Percentiles rank a stretch among this genome's conserved stretches.
These are phyloP conservation scores for Saccharomycopsis sp. DNA, from an alignment of 805 yeast genomes.

Conservation along the genomic window DNA sequence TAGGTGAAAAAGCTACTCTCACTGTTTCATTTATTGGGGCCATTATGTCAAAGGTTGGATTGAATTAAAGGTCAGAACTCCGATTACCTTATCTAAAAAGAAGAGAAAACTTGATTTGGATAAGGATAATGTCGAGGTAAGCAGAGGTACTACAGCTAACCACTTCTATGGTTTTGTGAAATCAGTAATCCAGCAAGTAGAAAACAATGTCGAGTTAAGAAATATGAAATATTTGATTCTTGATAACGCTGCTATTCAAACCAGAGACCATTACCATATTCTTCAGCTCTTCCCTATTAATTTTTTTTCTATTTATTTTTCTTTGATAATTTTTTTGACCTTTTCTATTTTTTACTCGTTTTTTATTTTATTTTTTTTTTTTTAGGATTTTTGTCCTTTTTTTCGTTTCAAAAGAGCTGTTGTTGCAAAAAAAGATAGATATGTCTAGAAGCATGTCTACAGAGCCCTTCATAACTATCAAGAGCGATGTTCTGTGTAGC, in stretches of 20 bases:
- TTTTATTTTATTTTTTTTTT: not conserved
- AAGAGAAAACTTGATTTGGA: conserved; percentile 2
- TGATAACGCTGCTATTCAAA: too few relatives aligned
- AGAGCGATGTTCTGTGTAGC: not conserved
- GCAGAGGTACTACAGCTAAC: conserved; percentile 3
- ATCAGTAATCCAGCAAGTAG: too few relatives aligned
- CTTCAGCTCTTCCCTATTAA: too few relatives aligned
- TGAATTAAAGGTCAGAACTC: conserved; percentile 1
- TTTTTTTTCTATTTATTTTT: not conserved
- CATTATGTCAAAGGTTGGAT: not conserved
- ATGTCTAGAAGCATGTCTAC: conserved; percentile 1
- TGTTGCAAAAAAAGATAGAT: not conserved
- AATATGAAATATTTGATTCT: too few relatives aligned
- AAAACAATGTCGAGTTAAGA: too few relatives aligned
- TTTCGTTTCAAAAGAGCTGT: not conserved
- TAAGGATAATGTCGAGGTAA: not conserved
- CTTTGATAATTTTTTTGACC: not conserved
- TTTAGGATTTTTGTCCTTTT: not conserved
- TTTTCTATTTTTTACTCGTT: not conserved
- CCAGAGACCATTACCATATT: too few relatives aligned
- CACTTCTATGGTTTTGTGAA: too few relatives aligned
- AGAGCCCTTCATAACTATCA: not conserved
- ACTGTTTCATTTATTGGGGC: not conserved
- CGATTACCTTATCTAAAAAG: not conserved
- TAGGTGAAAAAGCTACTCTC: conserved; percentile 1